Percentiles rank a stretch among this genome's conserved stretches.
These are phyloP conservation scores for Mesembryanthemum crystallinum DNA, from an alignment of 148 eudicot species.

Conservation along the genomic window DNA sequence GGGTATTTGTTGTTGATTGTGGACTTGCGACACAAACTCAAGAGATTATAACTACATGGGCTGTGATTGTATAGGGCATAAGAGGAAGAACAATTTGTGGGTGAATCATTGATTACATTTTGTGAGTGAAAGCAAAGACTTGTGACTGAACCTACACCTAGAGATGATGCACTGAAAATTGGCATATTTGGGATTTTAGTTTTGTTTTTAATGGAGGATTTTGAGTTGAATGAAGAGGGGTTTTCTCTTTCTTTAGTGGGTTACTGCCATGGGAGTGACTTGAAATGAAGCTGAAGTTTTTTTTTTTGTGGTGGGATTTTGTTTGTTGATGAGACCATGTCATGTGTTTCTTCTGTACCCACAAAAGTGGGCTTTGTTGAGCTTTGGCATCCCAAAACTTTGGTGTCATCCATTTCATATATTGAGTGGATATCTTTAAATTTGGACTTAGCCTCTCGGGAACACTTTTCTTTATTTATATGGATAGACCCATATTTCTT, in stretches of 20 bases:
- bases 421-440: slow-evolving; percentile 8
- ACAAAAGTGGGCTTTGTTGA: slow-evolving; percentile 7
- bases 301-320: not conserved
- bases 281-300: slow-evolving; percentile 1
- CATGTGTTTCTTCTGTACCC: slow-evolving; percentile 40
- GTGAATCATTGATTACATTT: slow-evolving; percentile 28
- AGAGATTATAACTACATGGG: slow-evolving; percentile 17
- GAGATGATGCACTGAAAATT: slow-evolving; percentile 41
- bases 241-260: slow-evolving; percentile 1
- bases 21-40: slow-evolving; percentile 16
- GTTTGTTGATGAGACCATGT: not conserved
- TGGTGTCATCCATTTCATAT: not conserved
- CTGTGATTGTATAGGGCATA: slow-evolving; percentile 24
- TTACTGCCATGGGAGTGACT: slow-evolving; percentile 17
- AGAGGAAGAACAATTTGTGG: slow-evolving; percentile 19
- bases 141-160: slow-evolving; percentile 43
- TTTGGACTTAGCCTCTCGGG: not conserved
- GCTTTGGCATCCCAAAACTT: not conserved
- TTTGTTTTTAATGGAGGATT: not conserved
- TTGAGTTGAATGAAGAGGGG: not conserved
- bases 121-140: slow-evolving; percentile 36
- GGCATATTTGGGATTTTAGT: slow-evolving; percentile 23
- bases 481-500: too few relatives aligned
- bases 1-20: slow-evolving; percentile 29
- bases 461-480: too few relatives aligned